Evolutionary conservation across 495 filamentous ascomycete species (phyloP), one percentile per base, ranked within the genome.

Genomic region (Arthonia radiata): DNA sequence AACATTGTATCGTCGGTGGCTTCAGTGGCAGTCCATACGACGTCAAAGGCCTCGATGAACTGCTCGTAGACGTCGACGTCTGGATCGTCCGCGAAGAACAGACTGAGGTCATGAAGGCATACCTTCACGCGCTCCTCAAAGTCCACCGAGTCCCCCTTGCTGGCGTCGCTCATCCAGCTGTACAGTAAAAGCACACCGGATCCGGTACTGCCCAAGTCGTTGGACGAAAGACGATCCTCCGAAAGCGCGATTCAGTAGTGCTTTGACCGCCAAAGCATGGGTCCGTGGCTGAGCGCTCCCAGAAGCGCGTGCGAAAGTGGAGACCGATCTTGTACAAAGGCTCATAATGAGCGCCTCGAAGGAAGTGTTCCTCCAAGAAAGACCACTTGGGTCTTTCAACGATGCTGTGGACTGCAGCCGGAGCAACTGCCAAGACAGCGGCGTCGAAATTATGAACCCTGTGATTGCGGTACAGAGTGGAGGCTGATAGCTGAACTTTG

Each of bases 381-480:
- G 11, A 48, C 25, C 52, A 61, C 37, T 62, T 50, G 41, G 40
- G 9, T 40, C 49, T 32, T 60, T 49, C 42, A 56, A 54, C 27
- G 38, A 54, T 18, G 46, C 58, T 0, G 46, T 62, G 5, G 52
- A 63, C 37, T 59, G 61, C 37, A 53, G n/a, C n/a, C n/a, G n/a
- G n/a, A n/a, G n/a, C n/a, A n/a, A n/a, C n/a, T n/a, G n/a, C n/a
- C n/a, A n/a, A n/a, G n/a, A n/a, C n/a, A n/a, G n/a, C n/a, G n/a
- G n/a, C n/a, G n/a, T n/a, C n/a, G n/a, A n/a, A n/a, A n/a, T n/a
- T n/a, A n/a, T n/a, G n/a, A n/a, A n/a, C n/a, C n/a, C n/a, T n/a
- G n/a, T n/a, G n/a, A n/a, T n/a, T n/a, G n/a, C n/a, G n/a, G n/a
- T n/a, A n/a, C n/a, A n/a, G n/a, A n/a, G n/a, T n/a, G n/a, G n/a